Percentiles rank a stretch among this genome's conserved stretches.
phyloP scores from a whole-genome alignment of 495 filamentous ascomycete genomes.

The Daldinia bambusicola region DNA sequence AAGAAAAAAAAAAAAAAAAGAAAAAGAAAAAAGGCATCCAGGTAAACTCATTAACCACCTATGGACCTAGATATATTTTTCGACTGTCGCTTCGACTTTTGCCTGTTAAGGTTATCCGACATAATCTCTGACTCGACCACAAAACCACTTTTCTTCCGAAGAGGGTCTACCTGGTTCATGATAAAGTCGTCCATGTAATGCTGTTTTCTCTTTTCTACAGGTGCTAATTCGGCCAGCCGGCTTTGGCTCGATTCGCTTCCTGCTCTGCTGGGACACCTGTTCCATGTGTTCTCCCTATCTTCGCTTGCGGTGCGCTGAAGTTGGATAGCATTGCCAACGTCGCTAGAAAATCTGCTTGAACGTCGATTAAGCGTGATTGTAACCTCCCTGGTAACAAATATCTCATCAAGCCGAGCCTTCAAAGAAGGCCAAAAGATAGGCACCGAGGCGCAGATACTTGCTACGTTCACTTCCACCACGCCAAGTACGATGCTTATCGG shows the following conservation, averaged over 20 bases:
- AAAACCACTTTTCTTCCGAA: constrained; percentile 21
- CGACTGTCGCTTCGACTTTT: constrained; percentile 20
- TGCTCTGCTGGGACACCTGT: constrained; percentile 32
- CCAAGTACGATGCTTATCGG: constrained; percentile 47
- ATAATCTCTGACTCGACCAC: constrained; percentile 34
- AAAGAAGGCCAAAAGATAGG: constrained; percentile 51
- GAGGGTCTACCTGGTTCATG: constrained; percentile 35
- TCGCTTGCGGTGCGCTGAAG: constrained; percentile 28
- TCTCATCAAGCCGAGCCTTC: constrained; percentile 39
- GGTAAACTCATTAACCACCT: not conserved
- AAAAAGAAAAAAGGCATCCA: too few relatives aligned
- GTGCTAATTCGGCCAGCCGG: constrained; percentile 19
- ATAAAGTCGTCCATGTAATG: constrained; percentile 43
- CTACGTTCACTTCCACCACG: constrained; percentile 42
- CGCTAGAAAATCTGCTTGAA: constrained; percentile 24
- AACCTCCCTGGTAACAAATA: constrained; percentile 52
- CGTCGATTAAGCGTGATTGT: constrained; percentile 30
- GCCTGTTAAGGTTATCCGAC: constrained; percentile 20
- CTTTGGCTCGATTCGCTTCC: constrained; percentile 40
- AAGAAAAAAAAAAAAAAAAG: too few relatives aligned
- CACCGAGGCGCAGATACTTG: constrained; percentile 51
- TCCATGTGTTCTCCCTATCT: constrained; percentile 25
- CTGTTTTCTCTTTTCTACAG: constrained; percentile 19
- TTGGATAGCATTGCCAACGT: constrained; percentile 28
- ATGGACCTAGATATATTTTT: constrained; percentile 21